Evolutionary conservation across 2,329 filamentous ascomycete species (phyloP).

Genomic region (Trichophyton schoenleinii): DNA sequence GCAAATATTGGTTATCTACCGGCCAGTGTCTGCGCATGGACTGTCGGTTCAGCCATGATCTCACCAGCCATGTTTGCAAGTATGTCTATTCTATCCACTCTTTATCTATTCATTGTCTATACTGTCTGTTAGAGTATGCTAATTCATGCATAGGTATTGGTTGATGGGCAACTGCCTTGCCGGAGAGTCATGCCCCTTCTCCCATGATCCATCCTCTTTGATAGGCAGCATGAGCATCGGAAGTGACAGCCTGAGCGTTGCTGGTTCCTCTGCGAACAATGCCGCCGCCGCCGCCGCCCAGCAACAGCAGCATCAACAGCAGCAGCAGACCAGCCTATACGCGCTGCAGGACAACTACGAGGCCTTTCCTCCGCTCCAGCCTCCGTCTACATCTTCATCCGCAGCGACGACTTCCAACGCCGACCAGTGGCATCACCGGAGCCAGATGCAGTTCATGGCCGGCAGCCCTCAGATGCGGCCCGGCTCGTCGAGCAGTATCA

Average conservation of each 20-base stretch:
- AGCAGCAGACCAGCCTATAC: conserved; percentile 46
- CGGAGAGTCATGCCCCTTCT: conserved; percentile 89
- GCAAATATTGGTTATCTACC: conserved; percentile 91
- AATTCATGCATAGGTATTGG: conserved; percentile 58
- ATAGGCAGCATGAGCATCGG: conserved; percentile 63
- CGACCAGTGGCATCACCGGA: conserved; percentile 35
- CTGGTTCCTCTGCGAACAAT: conserved; percentile 43
- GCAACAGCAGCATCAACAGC: conserved; percentile 15
- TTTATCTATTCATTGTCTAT: conserved; percentile 13
- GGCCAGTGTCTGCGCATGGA: conserved; percentile 93
- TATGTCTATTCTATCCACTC: conserved; percentile 41
- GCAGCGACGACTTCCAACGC: conserved; percentile 45
- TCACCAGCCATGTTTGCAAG: conserved; percentile 97
- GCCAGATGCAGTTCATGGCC: conserved; percentile 6
- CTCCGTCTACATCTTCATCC: conserved; percentile 51
- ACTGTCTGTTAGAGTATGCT: conserved; percentile 10
- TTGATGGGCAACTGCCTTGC: conserved; percentile 90
- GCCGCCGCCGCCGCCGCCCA: too few species aligned
- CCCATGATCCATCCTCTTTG: conserved; percentile 80
- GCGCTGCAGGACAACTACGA: conserved; percentile 67
- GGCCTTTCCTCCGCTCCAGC: conserved; percentile 66
- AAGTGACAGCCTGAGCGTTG: conserved; percentile 8
- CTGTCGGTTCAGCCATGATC: conserved; percentile 92
- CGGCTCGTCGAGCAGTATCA: conserved; percentile 21
- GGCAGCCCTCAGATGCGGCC: conserved; percentile 5